A percentile compares a stretch with the other conserved stretches of the same genome.
These are phyloP conservation scores for Kwoniella europaea DNA, from an alignment of 768 basidiomycete species.

Conservation along the genomic window DNA sequence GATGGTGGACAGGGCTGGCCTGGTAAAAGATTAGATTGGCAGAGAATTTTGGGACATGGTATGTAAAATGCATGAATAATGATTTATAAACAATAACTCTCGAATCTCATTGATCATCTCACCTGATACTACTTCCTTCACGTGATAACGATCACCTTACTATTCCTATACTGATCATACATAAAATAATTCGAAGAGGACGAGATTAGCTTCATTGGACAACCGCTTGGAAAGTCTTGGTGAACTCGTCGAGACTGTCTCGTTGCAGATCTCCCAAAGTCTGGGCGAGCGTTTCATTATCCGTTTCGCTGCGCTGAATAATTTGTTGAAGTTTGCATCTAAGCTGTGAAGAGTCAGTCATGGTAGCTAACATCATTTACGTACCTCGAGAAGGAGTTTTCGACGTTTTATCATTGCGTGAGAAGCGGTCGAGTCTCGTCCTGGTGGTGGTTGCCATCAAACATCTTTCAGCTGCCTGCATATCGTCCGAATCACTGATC, in stretches of 20 bases:
- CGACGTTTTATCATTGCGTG: constrained; percentile 11
- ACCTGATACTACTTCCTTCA: no score
- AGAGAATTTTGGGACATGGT: not conserved
- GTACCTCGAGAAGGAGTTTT: constrained; percentile 14
- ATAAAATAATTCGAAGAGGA: not conserved
- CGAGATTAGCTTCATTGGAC: not conserved
- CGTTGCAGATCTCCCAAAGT: not conserved
- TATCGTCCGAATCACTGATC: constrained; percentile 58
- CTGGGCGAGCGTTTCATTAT: not conserved
- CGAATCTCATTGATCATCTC: no score
- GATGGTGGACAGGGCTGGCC: constrained; percentile 46
- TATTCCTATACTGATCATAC: no score
- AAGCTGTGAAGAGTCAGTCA: not conserved
- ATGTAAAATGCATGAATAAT: constrained; percentile 2
- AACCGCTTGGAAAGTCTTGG: not conserved
- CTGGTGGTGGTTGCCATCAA: not conserved
- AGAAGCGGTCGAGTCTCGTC: constrained; percentile 9
- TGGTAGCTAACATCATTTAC: not conserved
- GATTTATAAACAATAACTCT: no score
- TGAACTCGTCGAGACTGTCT: not conserved
- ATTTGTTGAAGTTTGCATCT: not conserved
- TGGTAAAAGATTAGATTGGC: constrained; percentile 43
- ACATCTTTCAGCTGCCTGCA: no score
- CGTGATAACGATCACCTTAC: no score
- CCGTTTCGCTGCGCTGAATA: not conserved